A percentile compares a stretch with the other conserved stretches of the same genome.
phyloP scores from a whole-genome alignment of 2,329 filamentous ascomycete species.

The Cladophialophora exuberans region DNA sequence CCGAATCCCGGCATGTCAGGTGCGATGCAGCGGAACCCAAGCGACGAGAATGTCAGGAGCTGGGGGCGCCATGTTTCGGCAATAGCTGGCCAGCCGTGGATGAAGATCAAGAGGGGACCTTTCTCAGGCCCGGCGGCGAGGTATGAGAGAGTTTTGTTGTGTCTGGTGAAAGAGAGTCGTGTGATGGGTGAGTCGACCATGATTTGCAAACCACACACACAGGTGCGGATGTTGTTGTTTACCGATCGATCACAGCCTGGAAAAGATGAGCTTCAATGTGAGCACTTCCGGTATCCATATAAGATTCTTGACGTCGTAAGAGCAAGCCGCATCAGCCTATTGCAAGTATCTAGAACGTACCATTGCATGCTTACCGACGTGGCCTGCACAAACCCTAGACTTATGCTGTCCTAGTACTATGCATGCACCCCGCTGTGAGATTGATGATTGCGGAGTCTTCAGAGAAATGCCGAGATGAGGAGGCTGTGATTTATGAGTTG shows the following conservation, averaged over 20 bases:
- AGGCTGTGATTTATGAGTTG: too few relatives aligned
- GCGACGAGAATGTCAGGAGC: constrained; percentile 43
- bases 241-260: too few relatives aligned
- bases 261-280: too few relatives aligned
- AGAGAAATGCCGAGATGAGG: constrained; percentile 8
- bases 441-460: neutral
- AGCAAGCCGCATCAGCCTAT: neutral
- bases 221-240: too few relatives aligned
- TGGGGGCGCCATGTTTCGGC: constrained; percentile 50
- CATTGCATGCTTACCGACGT: neutral
- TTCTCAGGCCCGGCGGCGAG: constrained; percentile 19
- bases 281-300: too few relatives aligned
- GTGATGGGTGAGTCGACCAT: constrained; percentile 1
- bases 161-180: constrained; percentile 4
- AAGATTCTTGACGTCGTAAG: neutral
- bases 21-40: constrained; percentile 45
- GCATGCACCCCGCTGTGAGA: constrained; percentile 2
- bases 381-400: neutral
- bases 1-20: constrained; percentile 47
- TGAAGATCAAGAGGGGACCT: constrained; percentile 37
- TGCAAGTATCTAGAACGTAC: neutral
- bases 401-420: neutral
- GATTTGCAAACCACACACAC: too few relatives aligned
- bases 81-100: constrained; percentile 56
- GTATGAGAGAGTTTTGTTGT: constrained; percentile 22